Evolutionary conservation across 192 early-diverging fungal genomes (phyloP).

Genomic region (Entomortierella parvispora): DNA sequence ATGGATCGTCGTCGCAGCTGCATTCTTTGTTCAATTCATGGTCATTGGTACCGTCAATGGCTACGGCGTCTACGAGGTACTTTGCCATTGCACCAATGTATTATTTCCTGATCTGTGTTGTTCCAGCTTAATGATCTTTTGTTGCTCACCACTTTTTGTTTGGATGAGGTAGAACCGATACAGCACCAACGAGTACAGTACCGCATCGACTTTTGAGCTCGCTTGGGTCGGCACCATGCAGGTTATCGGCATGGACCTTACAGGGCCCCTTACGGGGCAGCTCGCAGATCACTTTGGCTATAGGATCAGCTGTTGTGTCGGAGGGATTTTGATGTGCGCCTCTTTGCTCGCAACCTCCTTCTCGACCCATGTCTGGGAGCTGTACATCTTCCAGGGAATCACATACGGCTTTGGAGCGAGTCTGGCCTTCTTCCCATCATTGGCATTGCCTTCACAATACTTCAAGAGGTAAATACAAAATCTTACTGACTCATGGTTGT

Average conservation of each 20-base stretch:
- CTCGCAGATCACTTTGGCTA: constrained; percentile 62
- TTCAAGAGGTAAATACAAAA: constrained; percentile 44
- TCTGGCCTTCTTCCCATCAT: constrained; percentile 59
- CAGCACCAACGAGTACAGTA: constrained; percentile 34
- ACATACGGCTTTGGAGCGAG: constrained; percentile 52
- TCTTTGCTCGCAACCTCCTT: constrained; percentile 65
- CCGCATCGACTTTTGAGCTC: constrained; percentile 56
- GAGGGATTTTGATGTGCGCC: constrained; percentile 60
- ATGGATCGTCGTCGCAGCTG: constrained; percentile 62
- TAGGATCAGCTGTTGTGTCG: constrained; percentile 57
- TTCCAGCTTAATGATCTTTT: not conserved
- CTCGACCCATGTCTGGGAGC: constrained; percentile 52
- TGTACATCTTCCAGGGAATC: constrained; percentile 43
- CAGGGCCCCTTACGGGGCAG: constrained; percentile 58
- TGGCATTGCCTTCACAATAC: constrained; percentile 67
- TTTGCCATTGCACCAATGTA: not conserved
- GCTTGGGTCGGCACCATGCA: constrained; percentile 64
- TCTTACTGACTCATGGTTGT: not conserved
- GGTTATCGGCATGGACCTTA: constrained; percentile 57
- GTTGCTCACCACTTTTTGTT: no score
- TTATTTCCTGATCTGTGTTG: not conserved
- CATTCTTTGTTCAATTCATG: constrained; percentile 60
- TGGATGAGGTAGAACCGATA: constrained; percentile 50
- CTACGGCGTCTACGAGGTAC: constrained; percentile 63
- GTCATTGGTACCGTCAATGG: constrained; percentile 65